phyloP scores from a whole-genome alignment of 768 basidiomycete species.

The Phlebiopsis gigantea region DNA sequence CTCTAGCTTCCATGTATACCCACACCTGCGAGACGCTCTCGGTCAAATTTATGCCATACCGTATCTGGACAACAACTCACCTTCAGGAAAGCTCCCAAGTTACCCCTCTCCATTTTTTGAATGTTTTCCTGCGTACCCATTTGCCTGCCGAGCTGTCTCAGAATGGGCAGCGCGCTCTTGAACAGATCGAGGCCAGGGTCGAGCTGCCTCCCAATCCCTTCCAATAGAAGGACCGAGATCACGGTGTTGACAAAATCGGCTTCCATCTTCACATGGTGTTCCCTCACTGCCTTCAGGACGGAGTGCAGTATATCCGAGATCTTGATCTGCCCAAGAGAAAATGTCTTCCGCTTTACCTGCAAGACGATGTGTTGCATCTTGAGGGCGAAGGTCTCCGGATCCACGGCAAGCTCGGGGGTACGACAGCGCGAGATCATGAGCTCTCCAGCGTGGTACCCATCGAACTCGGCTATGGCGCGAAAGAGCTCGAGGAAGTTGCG shows the following conservation, averaged over 20 bases:
- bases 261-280: conserved; percentile 98
- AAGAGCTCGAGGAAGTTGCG: conserved; percentile 96
- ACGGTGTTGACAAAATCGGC: conserved; percentile 99
- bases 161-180: conserved; percentile 90
- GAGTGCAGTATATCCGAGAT: conserved; percentile 91
- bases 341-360: conserved; percentile 92
- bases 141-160: conserved; percentile 86
- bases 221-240: conserved; percentile 85
- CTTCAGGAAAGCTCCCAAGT: conserved; percentile 86
- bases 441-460: conserved; percentile 91
- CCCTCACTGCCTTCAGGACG: conserved; percentile 79
- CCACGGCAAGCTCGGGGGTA: conserved; percentile 82
- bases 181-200: conserved; percentile 93
- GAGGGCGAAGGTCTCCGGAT: conserved; percentile 92
- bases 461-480: conserved; percentile 92
- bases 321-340: conserved; percentile 94
- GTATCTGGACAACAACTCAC: conserved; percentile 34
- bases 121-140: conserved; percentile 76
- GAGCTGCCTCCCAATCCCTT: conserved; percentile 92
- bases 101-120: conserved; percentile 57
- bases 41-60: neutral
- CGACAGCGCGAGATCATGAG: conserved; percentile 96
- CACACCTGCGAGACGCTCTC: conserved; percentile 52
- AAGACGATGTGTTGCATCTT: conserved; percentile 97
- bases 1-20: conserved; percentile 91